Evolutionary conservation across 441 rosid genomes (phyloP).

Genomic region (Capsella rubella): DNA sequence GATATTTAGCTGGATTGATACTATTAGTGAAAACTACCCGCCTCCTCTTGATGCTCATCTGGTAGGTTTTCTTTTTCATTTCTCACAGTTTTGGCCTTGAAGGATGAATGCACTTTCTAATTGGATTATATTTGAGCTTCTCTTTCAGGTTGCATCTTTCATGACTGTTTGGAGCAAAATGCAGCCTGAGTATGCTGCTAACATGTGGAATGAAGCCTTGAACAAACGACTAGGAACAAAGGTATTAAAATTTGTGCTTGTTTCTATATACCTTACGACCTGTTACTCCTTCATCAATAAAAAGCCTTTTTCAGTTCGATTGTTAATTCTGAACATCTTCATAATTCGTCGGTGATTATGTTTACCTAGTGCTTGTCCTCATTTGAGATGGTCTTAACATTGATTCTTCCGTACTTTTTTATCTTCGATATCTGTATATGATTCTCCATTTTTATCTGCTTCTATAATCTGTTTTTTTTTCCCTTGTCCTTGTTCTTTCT

Average conservation of each 20-base stretch:
- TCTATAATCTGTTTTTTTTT: neutral
- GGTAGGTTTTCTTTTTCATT: constrained; percentile 53
- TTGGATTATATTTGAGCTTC: neutral
- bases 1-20: constrained; percentile 99
- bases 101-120: neutral
- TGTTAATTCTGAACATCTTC: constrained; percentile 2
- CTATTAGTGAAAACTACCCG: constrained; percentile 81
- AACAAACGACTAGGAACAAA: constrained; percentile 92
- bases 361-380: constrained; percentile 12
- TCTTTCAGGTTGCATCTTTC: constrained; percentile 84
- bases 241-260: constrained; percentile 48
- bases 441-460: constrained; percentile 7
- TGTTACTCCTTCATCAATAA: constrained; percentile 8
- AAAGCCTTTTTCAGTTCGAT: too few relatives aligned
- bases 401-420: neutral
- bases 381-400: constrained; percentile 7
- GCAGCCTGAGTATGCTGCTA: constrained; percentile 96
- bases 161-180: constrained; percentile 92
- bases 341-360: neutral
- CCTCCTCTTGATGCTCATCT: constrained; percentile 94
- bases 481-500: neutral
- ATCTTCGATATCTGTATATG: neutral
- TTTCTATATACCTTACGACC: constrained; percentile 45
- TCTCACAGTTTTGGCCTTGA: constrained; percentile 5
- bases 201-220: constrained; percentile 97